Percentiles rank a stretch among this genome's conserved stretches.
phyloP scores from a whole-genome alignment of 768 basidiomycete species.

The Hebeloma cylindrosporum region DNA sequence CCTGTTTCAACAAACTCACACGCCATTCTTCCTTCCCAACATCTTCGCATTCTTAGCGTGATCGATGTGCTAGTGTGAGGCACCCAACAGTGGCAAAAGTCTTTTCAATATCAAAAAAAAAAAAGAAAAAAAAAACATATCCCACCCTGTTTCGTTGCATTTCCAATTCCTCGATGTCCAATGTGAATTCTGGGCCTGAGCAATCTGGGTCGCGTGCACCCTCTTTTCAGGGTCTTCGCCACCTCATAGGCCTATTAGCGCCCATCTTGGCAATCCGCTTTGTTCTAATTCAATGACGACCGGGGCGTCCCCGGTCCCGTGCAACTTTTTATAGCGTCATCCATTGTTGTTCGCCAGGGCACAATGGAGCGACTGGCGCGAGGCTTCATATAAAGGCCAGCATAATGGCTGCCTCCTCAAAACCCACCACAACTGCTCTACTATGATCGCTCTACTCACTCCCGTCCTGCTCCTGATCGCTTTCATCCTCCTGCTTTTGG shows the following conservation, averaged over 20 bases:
- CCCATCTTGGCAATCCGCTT: conserved; percentile 14
- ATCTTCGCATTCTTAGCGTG: conserved; percentile 8
- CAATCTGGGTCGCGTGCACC: background rate
- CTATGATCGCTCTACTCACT: conserved; percentile 30
- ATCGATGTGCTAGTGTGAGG: conserved; percentile 3
- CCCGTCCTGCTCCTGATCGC: conserved; percentile 49
- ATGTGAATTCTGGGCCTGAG: background rate
- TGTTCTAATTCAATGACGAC: background rate
- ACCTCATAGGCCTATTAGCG: conserved; percentile 17
- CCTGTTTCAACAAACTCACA: conserved; percentile 19
- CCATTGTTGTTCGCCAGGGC: conserved; percentile 20
- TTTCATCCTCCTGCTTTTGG: conserved; percentile 61
- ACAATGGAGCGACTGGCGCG: conserved; percentile 15
- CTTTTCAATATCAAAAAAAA: conserved; percentile 1
- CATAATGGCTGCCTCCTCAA: conserved; percentile 3
- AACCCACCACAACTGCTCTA: conserved; percentile 24
- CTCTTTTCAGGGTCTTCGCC: conserved; percentile 6
- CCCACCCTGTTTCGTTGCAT: background rate
- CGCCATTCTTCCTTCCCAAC: conserved; percentile 15
- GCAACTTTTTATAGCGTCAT: too few relatives aligned
- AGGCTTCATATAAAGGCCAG: conserved; percentile 5
- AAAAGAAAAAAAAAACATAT: conserved; percentile 3
- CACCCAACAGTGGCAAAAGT: background rate
- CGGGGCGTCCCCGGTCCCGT: too few relatives aligned
- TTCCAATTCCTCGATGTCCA: conserved; percentile 1